Evolutionary conservation across 768 basidiomycete species (phyloP).

Genomic region (Gautieria morchelliformis): DNA sequence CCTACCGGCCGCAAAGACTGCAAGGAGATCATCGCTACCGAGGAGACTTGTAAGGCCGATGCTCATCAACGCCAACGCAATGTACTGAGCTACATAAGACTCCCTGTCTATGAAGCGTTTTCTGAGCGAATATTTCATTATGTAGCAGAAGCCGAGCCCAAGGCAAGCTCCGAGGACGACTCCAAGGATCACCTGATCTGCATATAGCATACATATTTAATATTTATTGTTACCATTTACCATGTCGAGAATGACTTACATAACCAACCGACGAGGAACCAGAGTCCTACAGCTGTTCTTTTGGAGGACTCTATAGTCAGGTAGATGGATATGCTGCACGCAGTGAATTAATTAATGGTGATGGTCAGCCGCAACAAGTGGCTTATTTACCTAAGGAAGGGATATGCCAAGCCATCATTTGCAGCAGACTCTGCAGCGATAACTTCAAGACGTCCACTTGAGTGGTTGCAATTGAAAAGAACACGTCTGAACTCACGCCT

Average conservation of each 20-base stretch:
- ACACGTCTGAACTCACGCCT: constrained; percentile 2
- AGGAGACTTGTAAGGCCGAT: constrained; percentile 73
- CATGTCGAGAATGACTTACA: constrained; percentile 34
- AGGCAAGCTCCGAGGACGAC: constrained; percentile 47
- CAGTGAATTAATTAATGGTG: neutral
- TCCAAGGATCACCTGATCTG: constrained; percentile 79
- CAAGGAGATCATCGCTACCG: constrained; percentile 82
- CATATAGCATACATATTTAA: neutral
- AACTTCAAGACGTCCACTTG: constrained; percentile 28
- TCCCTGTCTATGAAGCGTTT: constrained; percentile 66
- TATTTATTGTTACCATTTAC: neutral
- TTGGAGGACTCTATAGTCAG: constrained; percentile 61
- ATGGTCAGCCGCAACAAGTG: neutral
- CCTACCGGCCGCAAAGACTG: constrained; percentile 75
- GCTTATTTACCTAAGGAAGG: constrained; percentile 45
- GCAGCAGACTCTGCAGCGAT: constrained; percentile 86
- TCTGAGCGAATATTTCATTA: constrained; percentile 63
- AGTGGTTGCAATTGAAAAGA: neutral
- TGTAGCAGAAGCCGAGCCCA: constrained; percentile 58
- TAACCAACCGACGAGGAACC: constrained; percentile 80
- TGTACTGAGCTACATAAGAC: constrained; percentile 80
- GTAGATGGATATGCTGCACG: constrained; percentile 63
- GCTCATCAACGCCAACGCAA: constrained; percentile 63
- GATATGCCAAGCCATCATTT: constrained; percentile 94
- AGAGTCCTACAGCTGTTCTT: constrained; percentile 62